A percentile compares a stretch with the other conserved stretches of the same genome.
phyloP scores from a whole-genome alignment of 345 rosid genomes.

The Heritiera littoralis region DNA sequence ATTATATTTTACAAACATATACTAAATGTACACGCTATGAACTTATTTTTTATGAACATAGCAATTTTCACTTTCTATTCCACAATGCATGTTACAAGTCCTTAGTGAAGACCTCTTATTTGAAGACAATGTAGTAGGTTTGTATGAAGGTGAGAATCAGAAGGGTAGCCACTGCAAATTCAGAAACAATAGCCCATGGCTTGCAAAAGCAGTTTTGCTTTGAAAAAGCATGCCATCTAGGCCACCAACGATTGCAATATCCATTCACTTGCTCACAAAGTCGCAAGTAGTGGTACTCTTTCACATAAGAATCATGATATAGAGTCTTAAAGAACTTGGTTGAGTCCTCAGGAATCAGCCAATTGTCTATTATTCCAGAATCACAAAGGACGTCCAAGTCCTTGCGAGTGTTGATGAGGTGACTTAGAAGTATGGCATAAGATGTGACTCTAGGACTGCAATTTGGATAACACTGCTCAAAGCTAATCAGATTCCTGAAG shows the following conservation, averaged over 20 bases:
- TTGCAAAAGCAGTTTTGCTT: constrained; percentile 10
- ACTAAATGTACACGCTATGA: background rate
- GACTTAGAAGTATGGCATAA: too few species aligned
- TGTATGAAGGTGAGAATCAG: constrained; percentile 18
- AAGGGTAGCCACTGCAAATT: background rate
- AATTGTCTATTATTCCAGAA: too few species aligned
- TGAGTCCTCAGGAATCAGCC: constrained; percentile 8
- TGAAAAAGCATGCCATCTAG: constrained; percentile 7
- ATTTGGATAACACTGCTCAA: too few species aligned
- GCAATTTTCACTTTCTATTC: too few species aligned
- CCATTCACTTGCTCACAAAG: constrained; percentile 10
- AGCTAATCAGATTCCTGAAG: too few species aligned
- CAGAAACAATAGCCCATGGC: constrained; percentile 20
- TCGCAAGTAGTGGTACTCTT: background rate
- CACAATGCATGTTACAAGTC: background rate
- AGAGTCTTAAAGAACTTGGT: constrained; percentile 28
- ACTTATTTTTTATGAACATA: too few species aligned
- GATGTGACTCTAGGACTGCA: too few species aligned
- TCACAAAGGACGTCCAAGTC: too few species aligned
- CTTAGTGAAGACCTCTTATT: background rate
- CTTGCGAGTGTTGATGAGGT: too few species aligned
- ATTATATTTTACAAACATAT: background rate
- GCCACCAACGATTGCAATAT: background rate
- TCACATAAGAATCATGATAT: constrained; percentile 20
- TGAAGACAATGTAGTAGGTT: constrained; percentile 7